Base-by-base conservation (phyloP, 805 yeast species). In the Metschnikowia arizonensis region DNA sequence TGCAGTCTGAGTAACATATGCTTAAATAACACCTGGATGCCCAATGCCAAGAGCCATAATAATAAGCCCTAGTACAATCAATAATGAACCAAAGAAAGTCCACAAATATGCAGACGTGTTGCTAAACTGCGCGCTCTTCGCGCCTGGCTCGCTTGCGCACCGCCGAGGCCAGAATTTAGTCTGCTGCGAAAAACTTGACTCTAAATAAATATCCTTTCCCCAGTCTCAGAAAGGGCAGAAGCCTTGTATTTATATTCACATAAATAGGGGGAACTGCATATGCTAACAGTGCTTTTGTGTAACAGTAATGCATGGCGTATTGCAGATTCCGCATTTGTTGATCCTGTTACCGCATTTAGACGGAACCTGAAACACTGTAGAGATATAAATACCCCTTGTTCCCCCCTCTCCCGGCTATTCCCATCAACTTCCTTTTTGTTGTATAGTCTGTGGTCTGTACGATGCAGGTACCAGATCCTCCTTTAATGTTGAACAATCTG, bases 311-410 rank as follows among this genome's bases (percentile, higher is more conserved):
- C 31, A 25, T 25, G 30, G 11, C 31, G 31, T 33, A 14, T 19
- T 21, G 25, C 17, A 4, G 17, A 11, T 17, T n/a, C 25, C 21
- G 40, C 31, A 25, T 25, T 26, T 31, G 17, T 25, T 26, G 5
- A 8, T 7, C 36, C 10, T 12, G 33, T 26, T n/a, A 31, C 40
- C 23, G 32, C 29, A 25, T 25, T 36, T 17, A 17, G 11, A 12
- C 11, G 15, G 8, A 17, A 25, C 31, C 40, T 36, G 40, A 36
- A 36, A 36, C 40, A 36, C 31, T 29, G 36, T 33, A 12, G 31
- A 21, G 7, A 25, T 36, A 36, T 36, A 36, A 36, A 36, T 36
- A 36, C 15, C 24, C 24, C 15, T 12, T 17, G n/a, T 3, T 19
- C 31, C 25, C 25, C 25, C 17, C 25, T n/a, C 23, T n/a, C n/a